These are phyloP conservation scores for Cutaneotrichosporon sp. DNA, from an alignment of 1,284 basidiomycete genomes.

Conservation along the genomic window DNA sequence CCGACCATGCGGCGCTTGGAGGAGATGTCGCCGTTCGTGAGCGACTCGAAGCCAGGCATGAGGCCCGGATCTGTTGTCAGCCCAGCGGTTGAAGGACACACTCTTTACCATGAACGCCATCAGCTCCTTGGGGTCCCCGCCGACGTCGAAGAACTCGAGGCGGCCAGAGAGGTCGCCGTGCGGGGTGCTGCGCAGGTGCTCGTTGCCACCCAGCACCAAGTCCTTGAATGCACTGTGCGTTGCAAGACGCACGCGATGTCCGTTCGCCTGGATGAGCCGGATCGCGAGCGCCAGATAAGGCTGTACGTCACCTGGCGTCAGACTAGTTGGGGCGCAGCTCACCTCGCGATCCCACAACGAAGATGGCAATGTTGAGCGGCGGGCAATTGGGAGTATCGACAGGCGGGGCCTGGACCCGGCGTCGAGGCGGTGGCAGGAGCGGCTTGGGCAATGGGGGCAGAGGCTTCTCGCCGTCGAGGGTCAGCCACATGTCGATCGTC, in stretches of 20 bases:
- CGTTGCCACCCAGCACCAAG: constrained; percentile 44
- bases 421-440: background rate
- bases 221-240: constrained; percentile 65
- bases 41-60: constrained; percentile 4
- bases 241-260: constrained; percentile 66
- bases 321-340: constrained; percentile 21
- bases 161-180: constrained; percentile 53
- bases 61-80: constrained; percentile 31
- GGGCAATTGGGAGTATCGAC: constrained; percentile 25
- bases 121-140: constrained; percentile 49
- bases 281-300: constrained; percentile 69
- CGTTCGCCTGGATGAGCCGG: constrained; percentile 57
- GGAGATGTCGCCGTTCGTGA: constrained; percentile 17
- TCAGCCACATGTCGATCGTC: constrained; percentile 6
- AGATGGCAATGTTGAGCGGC: constrained; percentile 64
- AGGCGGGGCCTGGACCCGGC: background rate
- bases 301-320: constrained; percentile 64
- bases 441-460: background rate
- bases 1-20: constrained; percentile 47
- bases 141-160: constrained; percentile 48
- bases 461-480: background rate
- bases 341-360: constrained; percentile 67
- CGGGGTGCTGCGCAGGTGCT: constrained; percentile 58
- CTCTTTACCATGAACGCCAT: constrained; percentile 54
- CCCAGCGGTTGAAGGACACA: constrained; percentile 39